A percentile compares a stretch with the other conserved stretches of the same genome.
Conservation (phyloP, 495 filamentous ascomycete genomes). For the Penicillium roqueforti region DNA sequence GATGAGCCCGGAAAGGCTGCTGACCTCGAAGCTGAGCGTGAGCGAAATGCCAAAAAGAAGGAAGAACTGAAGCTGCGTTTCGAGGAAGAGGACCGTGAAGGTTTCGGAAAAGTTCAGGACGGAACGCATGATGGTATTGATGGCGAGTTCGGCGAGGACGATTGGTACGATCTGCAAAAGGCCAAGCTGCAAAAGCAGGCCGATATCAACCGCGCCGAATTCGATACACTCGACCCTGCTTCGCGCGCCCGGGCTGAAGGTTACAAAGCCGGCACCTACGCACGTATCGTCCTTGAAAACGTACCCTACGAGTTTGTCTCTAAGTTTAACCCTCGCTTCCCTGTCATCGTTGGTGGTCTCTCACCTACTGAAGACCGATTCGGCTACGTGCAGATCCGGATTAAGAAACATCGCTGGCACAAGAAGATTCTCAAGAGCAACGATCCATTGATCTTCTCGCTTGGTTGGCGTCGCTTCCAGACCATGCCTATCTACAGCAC, state of each 20-base stretch:
- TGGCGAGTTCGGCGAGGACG: conserved; percentile 87
- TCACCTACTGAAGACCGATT: conserved; percentile 90
- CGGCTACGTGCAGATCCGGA: conserved; percentile 89
- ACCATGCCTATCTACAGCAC: conserved; percentile 89
- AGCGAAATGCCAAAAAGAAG: conserved; percentile 84
- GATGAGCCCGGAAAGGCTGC: conserved; percentile 31
- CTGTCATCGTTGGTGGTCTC: conserved; percentile 85
- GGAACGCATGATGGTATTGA: conserved; percentile 58
- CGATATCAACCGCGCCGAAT: conserved; percentile 90
- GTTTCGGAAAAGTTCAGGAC: conserved; percentile 80
- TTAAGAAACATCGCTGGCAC: conserved; percentile 97
- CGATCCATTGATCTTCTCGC: conserved; percentile 92
- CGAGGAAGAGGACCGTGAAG: conserved; percentile 94
- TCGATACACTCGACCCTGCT: conserved; percentile 74
- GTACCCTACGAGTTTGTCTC: conserved; percentile 88
- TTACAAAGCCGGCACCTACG: conserved; percentile 89
- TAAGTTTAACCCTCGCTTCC: conserved; percentile 80
- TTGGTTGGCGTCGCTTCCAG: conserved; percentile 97
- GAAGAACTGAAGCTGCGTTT: conserved; percentile 92
- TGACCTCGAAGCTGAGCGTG: conserved; percentile 76
- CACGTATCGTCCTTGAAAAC: conserved; percentile 78
- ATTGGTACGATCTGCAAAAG: conserved; percentile 98
- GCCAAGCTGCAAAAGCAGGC: conserved; percentile 89
- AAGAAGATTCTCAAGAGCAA: conserved; percentile 98
- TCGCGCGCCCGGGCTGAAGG: conserved; percentile 82